A percentile compares a stretch with the other conserved stretches of the same genome.
Conservation (phyloP, 1,284 basidiomycete species). For the Lignosus rhinocerotis region DNA sequence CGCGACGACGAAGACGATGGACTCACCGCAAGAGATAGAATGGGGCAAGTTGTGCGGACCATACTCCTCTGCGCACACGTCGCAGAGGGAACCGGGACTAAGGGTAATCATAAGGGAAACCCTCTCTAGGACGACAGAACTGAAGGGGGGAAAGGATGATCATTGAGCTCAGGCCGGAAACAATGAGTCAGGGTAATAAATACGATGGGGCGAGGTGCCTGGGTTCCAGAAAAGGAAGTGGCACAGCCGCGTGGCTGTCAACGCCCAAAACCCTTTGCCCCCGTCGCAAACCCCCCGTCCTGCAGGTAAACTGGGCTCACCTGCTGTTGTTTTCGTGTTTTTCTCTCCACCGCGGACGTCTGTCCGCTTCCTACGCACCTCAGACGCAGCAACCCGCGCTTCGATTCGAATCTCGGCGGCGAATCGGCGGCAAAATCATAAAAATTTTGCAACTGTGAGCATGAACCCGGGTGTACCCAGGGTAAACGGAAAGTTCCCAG, state of each 20-base stretch:
- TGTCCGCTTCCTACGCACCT: conserved; percentile 18
- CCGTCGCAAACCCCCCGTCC: conserved; percentile 7
- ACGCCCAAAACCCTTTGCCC: conserved; percentile 23
- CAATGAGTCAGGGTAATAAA: conserved; percentile 33
- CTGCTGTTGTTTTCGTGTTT: conserved; percentile 18
- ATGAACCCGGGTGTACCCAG: not conserved
- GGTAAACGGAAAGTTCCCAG: not conserved
- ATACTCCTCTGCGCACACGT: conserved; percentile 83
- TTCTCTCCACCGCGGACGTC: conserved; percentile 23
- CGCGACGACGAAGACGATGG: conserved; percentile 13
- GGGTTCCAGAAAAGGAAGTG: conserved; percentile 21
- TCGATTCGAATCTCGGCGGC: conserved; percentile 23
- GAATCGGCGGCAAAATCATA: conserved; percentile 27
- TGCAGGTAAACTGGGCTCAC: conserved; percentile 11
- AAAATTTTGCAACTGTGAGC: conserved; percentile 19
- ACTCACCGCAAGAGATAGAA: conserved; percentile 75
- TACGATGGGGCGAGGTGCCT: conserved; percentile 25
- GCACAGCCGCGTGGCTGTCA: conserved; percentile 18
- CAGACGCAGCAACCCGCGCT: conserved; percentile 22
- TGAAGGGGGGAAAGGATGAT: conserved; percentile 31
- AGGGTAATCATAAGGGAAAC: conserved; percentile 67
- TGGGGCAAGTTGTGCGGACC: conserved; percentile 70
- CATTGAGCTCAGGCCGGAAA: conserved; percentile 32
- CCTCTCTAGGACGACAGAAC: conserved; percentile 29
- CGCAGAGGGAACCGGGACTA: conserved; percentile 75